Conservation (phyloP, 2,329 filamentous ascomycete genomes). For the Ophiostoma sp. region DNA sequence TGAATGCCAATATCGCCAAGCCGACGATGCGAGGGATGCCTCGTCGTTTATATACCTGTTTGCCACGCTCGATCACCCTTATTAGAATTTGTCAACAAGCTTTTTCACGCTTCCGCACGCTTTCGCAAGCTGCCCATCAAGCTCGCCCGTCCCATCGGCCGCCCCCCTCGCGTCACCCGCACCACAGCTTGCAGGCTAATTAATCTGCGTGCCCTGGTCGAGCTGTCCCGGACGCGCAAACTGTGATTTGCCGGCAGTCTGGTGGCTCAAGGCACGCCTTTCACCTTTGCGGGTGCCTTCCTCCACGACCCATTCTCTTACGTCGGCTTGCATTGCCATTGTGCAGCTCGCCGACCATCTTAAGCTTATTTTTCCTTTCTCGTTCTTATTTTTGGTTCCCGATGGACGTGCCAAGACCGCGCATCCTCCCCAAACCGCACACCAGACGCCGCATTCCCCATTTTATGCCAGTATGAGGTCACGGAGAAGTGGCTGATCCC, state of each 20-base stretch:
- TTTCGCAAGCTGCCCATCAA: not conserved
- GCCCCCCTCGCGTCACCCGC: not conserved
- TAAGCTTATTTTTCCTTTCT: conserved; percentile 4
- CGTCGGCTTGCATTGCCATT: not conserved
- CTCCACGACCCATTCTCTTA: not conserved
- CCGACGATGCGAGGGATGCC: not conserved
- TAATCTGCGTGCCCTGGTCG: not conserved
- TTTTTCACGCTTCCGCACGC: not conserved
- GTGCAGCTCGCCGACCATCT: not conserved
- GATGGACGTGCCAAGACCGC: not conserved
- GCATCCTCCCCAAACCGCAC: not conserved
- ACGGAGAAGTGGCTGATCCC: conserved; percentile 2
- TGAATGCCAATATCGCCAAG: not conserved
- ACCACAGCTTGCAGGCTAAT: conserved; percentile 12
- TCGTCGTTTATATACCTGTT: not conserved
- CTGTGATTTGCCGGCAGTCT: not conserved
- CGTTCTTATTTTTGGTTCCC: not conserved
- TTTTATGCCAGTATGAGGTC: conserved; percentile 17
- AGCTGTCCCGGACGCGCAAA: conserved; percentile 2
- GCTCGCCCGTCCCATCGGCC: not conserved
- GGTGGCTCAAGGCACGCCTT: conserved; percentile 6
- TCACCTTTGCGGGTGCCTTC: not conserved
- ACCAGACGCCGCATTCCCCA: conserved; percentile 6
- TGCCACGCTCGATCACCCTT: too few relatives aligned
- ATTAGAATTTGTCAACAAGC: conserved; percentile 3